Conservation (phyloP, 139 green algal genomes). For the Zygnema cylindricum region DNA sequence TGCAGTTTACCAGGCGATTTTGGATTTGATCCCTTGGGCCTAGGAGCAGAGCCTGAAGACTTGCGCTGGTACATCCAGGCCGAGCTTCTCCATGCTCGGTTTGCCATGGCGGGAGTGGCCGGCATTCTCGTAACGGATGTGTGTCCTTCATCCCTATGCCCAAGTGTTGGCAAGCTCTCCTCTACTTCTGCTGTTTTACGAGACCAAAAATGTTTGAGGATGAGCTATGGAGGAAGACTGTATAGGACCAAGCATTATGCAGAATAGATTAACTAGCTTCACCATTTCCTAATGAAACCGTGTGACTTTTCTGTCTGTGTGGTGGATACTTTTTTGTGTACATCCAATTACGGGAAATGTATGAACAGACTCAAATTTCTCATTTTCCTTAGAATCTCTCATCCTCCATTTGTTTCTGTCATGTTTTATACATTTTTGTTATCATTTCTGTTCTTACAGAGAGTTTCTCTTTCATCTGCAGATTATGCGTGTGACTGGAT, state of each 20-base stretch:
- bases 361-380: too few species aligned
- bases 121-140: constrained; percentile 61
- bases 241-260: too few species aligned
- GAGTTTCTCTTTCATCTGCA: not conserved
- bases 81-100: constrained; percentile 67
- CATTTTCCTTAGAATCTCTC: not conserved
- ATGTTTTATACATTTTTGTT: not conserved
- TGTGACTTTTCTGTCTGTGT: too few species aligned
- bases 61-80: constrained; percentile 79
- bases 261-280: too few species aligned
- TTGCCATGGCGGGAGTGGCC: constrained; percentile 65
- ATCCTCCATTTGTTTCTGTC: too few species aligned
- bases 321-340: too few species aligned
- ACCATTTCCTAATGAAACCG: too few species aligned
- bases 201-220: too few species aligned
- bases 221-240: too few species aligned
- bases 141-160: constrained; percentile 25
- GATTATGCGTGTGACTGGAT: constrained; percentile 28
- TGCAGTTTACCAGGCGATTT: constrained; percentile 68
- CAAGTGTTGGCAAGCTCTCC: too few species aligned
- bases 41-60: constrained; percentile 74
- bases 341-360: too few species aligned
- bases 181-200: too few species aligned
- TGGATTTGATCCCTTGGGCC: constrained; percentile 79
- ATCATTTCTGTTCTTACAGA: not conserved